Conservation (phyloP, 805 yeast genomes). For the Yamadazyma nakazawae region DNA sequence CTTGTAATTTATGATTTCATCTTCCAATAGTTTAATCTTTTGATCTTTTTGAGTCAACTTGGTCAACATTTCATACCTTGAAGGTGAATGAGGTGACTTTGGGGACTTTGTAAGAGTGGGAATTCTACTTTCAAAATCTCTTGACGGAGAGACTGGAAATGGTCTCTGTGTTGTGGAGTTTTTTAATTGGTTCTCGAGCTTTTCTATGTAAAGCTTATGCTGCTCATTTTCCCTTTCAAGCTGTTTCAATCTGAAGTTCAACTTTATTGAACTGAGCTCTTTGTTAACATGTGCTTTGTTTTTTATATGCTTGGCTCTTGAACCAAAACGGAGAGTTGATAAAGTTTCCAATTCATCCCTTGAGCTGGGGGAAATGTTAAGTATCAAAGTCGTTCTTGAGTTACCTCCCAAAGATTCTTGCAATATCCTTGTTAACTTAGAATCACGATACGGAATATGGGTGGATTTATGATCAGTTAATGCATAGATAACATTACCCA, state of each 20-base stretch:
- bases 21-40: conserved; percentile 30
- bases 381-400: conserved; percentile 82
- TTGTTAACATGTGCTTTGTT: conserved; percentile 64
- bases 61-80: conserved; percentile 11
- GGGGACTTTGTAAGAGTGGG: conserved; percentile 8
- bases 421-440: conserved; percentile 68
- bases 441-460: conserved; percentile 85
- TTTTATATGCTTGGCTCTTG: conserved; percentile 77
- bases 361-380: conserved; percentile 82
- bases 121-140: conserved; percentile 12
- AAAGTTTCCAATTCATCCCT: conserved; percentile 76
- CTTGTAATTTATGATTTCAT: conserved; percentile 25
- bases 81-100: conserved; percentile 8
- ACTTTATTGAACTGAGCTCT: conserved; percentile 50
- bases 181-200: conserved; percentile 40
- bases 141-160: conserved; percentile 14
- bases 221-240: conserved; percentile 32
- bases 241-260: conserved; percentile 38
- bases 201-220: conserved; percentile 29
- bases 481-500: conserved; percentile 79
- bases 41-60: conserved; percentile 27
- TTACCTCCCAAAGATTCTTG: conserved; percentile 86
- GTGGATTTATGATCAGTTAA: conserved; percentile 65
- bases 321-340: conserved; percentile 84
- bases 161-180: background rate